Percentiles rank a stretch among this genome's conserved stretches.
Evolutionary conservation across 2,329 filamentous ascomycete genomes (phyloP).

Genomic region (Massarina eburnea): DNA sequence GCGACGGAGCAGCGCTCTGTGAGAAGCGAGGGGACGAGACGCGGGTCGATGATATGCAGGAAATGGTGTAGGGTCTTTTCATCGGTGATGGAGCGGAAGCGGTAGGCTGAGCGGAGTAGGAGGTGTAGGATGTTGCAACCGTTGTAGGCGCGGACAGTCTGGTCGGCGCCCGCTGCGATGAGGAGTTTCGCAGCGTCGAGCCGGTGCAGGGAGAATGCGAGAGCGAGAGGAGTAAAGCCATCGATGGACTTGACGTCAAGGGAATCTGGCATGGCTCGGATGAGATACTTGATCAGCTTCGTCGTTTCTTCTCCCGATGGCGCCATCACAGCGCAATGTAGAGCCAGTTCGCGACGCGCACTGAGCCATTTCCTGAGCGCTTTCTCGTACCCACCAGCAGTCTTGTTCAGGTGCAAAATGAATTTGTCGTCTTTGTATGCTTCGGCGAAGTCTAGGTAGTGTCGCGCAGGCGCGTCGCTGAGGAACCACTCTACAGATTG

Average conservation of each 20-base stretch:
- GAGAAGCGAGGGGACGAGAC: slow-evolving; percentile 60
- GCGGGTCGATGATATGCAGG: slow-evolving; percentile 60
- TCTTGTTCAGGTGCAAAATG: slow-evolving; percentile 62
- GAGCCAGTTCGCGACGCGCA: slow-evolving; percentile 61
- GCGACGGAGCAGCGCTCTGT: slow-evolving; percentile 56
- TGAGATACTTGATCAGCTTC: slow-evolving; percentile 65
- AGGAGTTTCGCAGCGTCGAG: slow-evolving; percentile 61
- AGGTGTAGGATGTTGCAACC: slow-evolving; percentile 72
- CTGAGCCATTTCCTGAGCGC: slow-evolving; percentile 65
- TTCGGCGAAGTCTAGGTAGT: slow-evolving; percentile 70
- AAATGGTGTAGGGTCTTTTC: slow-evolving; percentile 39
- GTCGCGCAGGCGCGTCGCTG: slow-evolving; percentile 66
- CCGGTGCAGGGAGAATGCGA: slow-evolving; percentile 63
- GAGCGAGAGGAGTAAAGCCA: slow-evolving; percentile 67
- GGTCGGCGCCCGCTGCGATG: slow-evolving; percentile 69
- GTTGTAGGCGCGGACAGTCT: slow-evolving; percentile 61
- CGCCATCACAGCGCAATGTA: slow-evolving; percentile 60
- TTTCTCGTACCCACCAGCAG: slow-evolving; percentile 64
- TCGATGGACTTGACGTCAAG: slow-evolving; percentile 61
- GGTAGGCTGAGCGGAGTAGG: slow-evolving; percentile 38
- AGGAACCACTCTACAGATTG: slow-evolving; percentile 76
- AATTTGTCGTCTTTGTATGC: slow-evolving; percentile 62
- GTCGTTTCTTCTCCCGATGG: slow-evolving; percentile 46
- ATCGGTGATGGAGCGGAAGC: slow-evolving; percentile 39
- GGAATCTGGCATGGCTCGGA: slow-evolving; percentile 61